These are phyloP conservation scores for Biscutella laevigata DNA, from an alignment of 441 rosid genomes.

Conservation along the genomic window DNA sequence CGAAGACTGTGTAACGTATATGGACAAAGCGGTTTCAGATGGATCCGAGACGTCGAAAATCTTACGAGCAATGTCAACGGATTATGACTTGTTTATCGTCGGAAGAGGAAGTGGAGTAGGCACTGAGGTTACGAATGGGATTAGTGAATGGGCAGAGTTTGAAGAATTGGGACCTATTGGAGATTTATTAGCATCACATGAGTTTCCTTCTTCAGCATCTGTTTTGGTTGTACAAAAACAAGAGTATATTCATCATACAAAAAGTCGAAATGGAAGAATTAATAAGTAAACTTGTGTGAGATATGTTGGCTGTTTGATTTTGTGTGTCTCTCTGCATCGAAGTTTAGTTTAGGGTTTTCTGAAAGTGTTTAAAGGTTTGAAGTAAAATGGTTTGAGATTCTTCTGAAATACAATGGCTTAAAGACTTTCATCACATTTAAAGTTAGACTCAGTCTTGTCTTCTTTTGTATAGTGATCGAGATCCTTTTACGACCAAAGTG, in stretches of 20 bases:
- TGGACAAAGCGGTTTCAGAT: constrained; percentile 27
- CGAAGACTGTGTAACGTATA: constrained; percentile 22
- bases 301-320: not conserved
- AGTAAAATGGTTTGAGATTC: not conserved
- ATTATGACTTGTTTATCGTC: constrained; percentile 31
- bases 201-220: constrained; percentile 31
- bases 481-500: too few species aligned
- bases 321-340: not conserved
- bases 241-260: constrained; percentile 15
- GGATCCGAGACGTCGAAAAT: constrained; percentile 25
- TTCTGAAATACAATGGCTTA: not conserved
- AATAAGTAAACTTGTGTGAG: not conserved
- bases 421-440: not conserved
- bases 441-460: too few species aligned
- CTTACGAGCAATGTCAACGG: constrained; percentile 19
- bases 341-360: constrained; percentile 6
- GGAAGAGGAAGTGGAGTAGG: constrained; percentile 26
- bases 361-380: not conserved
- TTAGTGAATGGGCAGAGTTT: constrained; percentile 36
- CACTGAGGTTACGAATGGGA: constrained; percentile 19
- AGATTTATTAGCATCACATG: constrained; percentile 34
- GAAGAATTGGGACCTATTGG: constrained; percentile 37
- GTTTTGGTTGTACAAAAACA: constrained; percentile 40
- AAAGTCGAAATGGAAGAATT: not conserved
- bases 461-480: too few species aligned